These are phyloP conservation scores for Jamesozyma piceae DNA, from an alignment of 805 yeast genomes.

Conservation along the genomic window DNA sequence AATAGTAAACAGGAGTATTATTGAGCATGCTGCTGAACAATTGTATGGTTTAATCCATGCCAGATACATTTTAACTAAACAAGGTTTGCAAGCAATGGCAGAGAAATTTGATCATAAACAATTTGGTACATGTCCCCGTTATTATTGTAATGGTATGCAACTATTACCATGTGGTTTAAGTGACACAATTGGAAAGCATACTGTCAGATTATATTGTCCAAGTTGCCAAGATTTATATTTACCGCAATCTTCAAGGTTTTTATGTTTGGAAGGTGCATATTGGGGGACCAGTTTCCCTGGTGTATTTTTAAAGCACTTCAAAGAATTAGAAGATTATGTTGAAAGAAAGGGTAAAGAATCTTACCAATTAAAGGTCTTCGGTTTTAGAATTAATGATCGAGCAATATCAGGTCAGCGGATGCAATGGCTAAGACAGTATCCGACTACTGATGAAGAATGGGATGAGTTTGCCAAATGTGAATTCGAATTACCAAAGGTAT, in stretches of 20 bases:
- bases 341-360: slow-evolving; percentile 43
- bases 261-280: slow-evolving; percentile 90
- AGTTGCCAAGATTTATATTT: slow-evolving; percentile 85
- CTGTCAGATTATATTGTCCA: slow-evolving; percentile 89
- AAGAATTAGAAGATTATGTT: slow-evolving; percentile 78
- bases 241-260: slow-evolving; percentile 78
- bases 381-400: slow-evolving; percentile 68
- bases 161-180: slow-evolving; percentile 85
- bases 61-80: slow-evolving; percentile 77
- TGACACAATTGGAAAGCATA: slow-evolving; percentile 84
- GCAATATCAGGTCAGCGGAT: slow-evolving; percentile 86
- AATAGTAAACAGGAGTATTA: slow-evolving; percentile 45
- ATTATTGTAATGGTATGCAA: slow-evolving; percentile 81
- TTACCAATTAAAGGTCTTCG: slow-evolving; percentile 72
- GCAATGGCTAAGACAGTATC: slow-evolving; percentile 85
- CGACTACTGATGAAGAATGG: slow-evolving; percentile 50
- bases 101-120: slow-evolving; percentile 81
- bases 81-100: slow-evolving; percentile 86
- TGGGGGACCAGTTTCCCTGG: slow-evolving; percentile 97
- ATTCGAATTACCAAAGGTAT: slow-evolving; percentile 40
- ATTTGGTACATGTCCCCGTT: slow-evolving; percentile 89
- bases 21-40: slow-evolving; percentile 85
- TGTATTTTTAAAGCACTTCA: slow-evolving; percentile 78
- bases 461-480: slow-evolving; percentile 59
- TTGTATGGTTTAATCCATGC: slow-evolving; percentile 93